Evolutionary conservation across 495 filamentous ascomycete genomes (phyloP).

Genomic region (Xanthoparmelia taractica): DNA sequence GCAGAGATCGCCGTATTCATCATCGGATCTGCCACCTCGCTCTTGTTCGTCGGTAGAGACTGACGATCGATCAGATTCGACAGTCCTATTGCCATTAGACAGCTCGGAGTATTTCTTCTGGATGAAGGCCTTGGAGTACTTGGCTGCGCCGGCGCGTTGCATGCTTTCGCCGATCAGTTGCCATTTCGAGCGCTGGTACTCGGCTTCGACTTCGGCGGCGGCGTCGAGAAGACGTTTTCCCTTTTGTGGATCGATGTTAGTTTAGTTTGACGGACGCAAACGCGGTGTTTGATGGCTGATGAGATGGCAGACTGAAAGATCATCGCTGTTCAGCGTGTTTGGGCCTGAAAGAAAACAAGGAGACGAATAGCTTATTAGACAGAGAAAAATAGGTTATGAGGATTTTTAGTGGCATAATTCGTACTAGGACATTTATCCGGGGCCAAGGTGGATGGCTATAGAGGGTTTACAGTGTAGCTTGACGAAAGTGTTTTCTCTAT

Average conservation of each 20-base stretch:
- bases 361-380: not conserved
- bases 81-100: too few species aligned
- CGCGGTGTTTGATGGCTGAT: not conserved
- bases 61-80: too few species aligned
- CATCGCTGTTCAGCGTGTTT: not conserved
- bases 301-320: too few species aligned
- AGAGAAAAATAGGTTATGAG: not conserved
- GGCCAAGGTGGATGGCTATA: not conserved
- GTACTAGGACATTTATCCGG: not conserved
- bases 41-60: too few species aligned
- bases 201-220: not conserved
- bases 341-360: not conserved
- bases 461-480: not conserved
- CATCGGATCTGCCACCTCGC: too few species aligned
- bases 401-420: not conserved
- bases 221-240: not conserved
- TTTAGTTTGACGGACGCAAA: not conserved
- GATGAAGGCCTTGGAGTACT: not conserved
- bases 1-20: too few species aligned
- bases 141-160: not conserved
- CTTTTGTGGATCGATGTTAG: not conserved
- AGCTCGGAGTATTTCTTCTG: not conserved
- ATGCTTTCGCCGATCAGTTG: not conserved
- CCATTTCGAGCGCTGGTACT: not conserved
- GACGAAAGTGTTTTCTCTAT: not conserved